These are phyloP conservation scores for Triadica sebifera DNA, from an alignment of 345 rosid genomes.

Conservation along the genomic window DNA sequence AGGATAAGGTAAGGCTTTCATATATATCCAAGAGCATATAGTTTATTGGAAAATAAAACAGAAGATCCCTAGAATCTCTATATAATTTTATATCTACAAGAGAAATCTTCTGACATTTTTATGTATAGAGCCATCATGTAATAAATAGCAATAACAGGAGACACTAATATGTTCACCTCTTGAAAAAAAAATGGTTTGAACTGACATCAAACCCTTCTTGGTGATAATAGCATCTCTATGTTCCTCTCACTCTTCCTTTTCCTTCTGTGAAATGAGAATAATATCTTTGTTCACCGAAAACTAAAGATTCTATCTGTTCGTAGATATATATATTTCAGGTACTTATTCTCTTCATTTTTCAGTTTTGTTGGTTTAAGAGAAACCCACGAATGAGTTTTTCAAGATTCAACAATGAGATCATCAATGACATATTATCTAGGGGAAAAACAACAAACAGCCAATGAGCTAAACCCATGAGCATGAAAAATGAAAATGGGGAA, in stretches of 20 bases:
- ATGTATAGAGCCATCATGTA: not conserved
- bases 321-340: not conserved
- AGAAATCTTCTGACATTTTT: not conserved
- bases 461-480: too few relatives aligned
- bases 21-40: not conserved
- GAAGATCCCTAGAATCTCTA: not conserved
- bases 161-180: too few relatives aligned
- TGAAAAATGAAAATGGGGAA: not conserved
- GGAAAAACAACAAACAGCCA: not conserved
- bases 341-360: conserved; percentile 9
- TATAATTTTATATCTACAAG: not conserved
- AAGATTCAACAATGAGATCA: not conserved
- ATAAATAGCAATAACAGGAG: too few relatives aligned
- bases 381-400: too few relatives aligned
- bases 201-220: not conserved
- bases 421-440: not conserved
- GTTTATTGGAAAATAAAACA: too few relatives aligned
- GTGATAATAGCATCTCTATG: not conserved
- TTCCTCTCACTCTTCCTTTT: not conserved
- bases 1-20: not conserved
- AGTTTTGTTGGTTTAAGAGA: conserved; percentile 9
- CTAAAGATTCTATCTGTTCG: not conserved
- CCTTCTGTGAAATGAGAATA: too few relatives aligned
- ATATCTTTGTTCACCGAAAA: not conserved
- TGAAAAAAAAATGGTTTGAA: too few relatives aligned